Base-by-base conservation (phyloP, 2,329 filamentous ascomycete species). In the Alternaria sp. region DNA sequence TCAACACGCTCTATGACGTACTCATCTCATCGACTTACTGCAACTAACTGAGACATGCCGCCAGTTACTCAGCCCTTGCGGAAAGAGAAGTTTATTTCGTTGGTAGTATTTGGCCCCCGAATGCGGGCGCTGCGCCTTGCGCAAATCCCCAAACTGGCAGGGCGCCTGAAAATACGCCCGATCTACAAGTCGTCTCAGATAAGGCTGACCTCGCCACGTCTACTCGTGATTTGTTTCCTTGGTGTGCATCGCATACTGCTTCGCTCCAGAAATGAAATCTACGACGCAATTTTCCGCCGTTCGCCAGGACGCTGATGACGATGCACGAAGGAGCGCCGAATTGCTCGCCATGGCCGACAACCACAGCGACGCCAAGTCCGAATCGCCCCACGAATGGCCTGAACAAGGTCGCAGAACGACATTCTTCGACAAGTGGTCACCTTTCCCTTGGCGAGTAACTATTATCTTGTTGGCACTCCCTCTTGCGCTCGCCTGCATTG, bases 391-490 rank as follows among this genome's bases (percentile, higher is more conserved):
- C 8, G 6, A 36, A 51, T 51, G 49, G 28, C 19, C 49, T 7
- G 5, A 8, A 11, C 36, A 44, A 8, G 13, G 21, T 44, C 58
- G 19, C 15, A 28, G 30, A 17, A 25, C 15, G 19, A 36, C 23
- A 19, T 32, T 61, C 4, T 19, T 15, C 8, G 40, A 63, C 17
- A 70, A 61, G 53, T 63, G 68, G 44, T 57, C 63, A 0, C 60
- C 59, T 3, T 76, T 74, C 44, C 69, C 73, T 52, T 74, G 70
- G 72, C 69, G 68, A 44, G 36, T 66, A 3, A 69, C 70, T 26
- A 13, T 67, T 1, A 52, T 75, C 12, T 52, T 72, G 4, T 63
- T 69, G 5, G 44, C 60, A 1, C 59, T 75, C 1, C 74, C 74
- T 3, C 56, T 77, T 50, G 69, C 72, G 10, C 58, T 77, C 3